phyloP scores from a whole-genome alignment of 2,329 filamentous ascomycete genomes.

The Hypoxylon rubiginosum region DNA sequence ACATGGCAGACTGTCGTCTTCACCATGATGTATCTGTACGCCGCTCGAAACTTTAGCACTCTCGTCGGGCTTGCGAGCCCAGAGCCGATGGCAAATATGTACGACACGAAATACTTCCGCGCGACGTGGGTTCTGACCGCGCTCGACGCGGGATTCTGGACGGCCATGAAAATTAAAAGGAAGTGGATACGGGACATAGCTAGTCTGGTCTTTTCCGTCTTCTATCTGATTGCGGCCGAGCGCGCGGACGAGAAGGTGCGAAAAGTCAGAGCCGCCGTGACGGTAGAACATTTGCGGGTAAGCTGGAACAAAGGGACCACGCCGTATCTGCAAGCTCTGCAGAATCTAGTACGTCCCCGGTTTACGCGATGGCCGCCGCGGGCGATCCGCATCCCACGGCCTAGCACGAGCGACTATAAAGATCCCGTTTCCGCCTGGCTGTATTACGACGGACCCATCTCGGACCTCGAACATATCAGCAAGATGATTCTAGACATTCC shows the following conservation, averaged over 20 bases:
- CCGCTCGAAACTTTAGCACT: slow-evolving; percentile 92
- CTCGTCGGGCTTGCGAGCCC: slow-evolving; percentile 91
- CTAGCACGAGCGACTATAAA: slow-evolving; percentile 82
- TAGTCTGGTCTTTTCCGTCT: slow-evolving; percentile 86
- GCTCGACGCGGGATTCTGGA: slow-evolving; percentile 97
- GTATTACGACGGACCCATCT: slow-evolving; percentile 91
- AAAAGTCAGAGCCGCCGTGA: slow-evolving; percentile 87
- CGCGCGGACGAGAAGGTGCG: slow-evolving; percentile 96
- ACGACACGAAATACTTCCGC: slow-evolving; percentile 91
- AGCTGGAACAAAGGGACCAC: slow-evolving; percentile 96
- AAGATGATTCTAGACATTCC: slow-evolving; percentile 90
- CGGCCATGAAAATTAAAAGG: slow-evolving; percentile 87
- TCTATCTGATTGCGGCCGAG: slow-evolving; percentile 93
- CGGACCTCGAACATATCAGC: slow-evolving; percentile 80
- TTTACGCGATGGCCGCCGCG: slow-evolving; percentile 86
- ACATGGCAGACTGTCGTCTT: slow-evolving; percentile 90
- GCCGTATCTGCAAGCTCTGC: slow-evolving; percentile 83
- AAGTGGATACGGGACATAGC: slow-evolving; percentile 87
- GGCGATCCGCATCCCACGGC: slow-evolving; percentile 85
- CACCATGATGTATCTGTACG: slow-evolving; percentile 91
- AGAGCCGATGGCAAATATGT: slow-evolving; percentile 94
- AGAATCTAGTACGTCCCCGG: slow-evolving; percentile 79
- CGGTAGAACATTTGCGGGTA: slow-evolving; percentile 89
- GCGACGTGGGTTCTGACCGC: slow-evolving; percentile 98
- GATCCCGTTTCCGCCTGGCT: slow-evolving; percentile 90